Conservation (phyloP, 2,329 filamentous ascomycete genomes). For the Cladorrhinum sp. region DNA sequence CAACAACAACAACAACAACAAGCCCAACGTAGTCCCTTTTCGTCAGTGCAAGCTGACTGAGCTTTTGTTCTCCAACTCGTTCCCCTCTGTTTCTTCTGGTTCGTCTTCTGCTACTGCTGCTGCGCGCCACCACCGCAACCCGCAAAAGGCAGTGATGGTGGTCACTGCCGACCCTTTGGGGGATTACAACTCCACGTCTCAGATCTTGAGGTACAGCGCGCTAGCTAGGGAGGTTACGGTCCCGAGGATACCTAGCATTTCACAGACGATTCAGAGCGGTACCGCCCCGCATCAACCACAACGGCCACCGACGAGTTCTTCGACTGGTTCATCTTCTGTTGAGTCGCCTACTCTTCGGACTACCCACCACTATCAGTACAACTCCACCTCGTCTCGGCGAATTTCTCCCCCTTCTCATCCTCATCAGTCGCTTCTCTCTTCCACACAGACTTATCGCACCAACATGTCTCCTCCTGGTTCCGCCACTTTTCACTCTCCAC, state of each 20-base stretch:
- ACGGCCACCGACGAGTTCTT: conserved; percentile 12
- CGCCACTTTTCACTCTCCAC: conserved; percentile 38
- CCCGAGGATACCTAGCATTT: conserved; percentile 80
- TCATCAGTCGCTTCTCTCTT: conserved; percentile 17
- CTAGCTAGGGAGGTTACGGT: conserved; percentile 91
- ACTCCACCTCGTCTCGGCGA: conserved; percentile 33
- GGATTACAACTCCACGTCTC: conserved; percentile 94
- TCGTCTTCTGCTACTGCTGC: conserved; percentile 37
- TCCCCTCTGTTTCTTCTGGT: conserved; percentile 57
- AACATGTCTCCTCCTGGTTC: conserved; percentile 32
- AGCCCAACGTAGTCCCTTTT: conserved; percentile 74
- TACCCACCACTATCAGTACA: conserved; percentile 28
- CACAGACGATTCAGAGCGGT: conserved; percentile 59
- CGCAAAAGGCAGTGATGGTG: conserved; percentile 92
- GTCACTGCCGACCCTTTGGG: conserved; percentile 90
- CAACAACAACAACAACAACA: conserved; percentile 43
- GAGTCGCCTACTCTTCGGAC: conserved; percentile 30
- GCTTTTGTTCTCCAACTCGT: conserved; percentile 84
- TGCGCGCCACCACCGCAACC: conserved; percentile 58
- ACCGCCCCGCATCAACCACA: conserved; percentile 12
- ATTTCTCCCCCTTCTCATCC: conserved; percentile 36
- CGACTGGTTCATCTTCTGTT: conserved; percentile 24
- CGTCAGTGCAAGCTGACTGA: conserved; percentile 84
- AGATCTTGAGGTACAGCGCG: conserved; percentile 92
- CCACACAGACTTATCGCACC: conserved; percentile 34